Evolutionary conservation across 2,329 filamentous ascomycete species (phyloP).

Genomic region (Trichoderma koningii): DNA sequence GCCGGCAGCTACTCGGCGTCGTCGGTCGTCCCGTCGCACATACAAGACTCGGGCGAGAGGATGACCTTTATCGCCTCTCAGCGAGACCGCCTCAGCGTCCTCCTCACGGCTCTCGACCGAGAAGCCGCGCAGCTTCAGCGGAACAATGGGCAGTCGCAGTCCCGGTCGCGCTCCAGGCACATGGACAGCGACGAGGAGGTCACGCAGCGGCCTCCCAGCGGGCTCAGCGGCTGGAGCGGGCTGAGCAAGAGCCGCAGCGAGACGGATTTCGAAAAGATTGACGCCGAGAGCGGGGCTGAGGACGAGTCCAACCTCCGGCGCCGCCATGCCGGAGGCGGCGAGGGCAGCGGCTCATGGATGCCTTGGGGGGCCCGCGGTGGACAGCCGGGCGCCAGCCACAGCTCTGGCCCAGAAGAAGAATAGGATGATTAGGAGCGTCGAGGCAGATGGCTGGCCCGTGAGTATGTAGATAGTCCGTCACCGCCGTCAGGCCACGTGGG

Average conservation of each 20-base stretch:
- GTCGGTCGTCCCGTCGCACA: slow-evolving; percentile 66
- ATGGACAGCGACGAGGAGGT: slow-evolving; percentile 39
- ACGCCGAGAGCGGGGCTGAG: slow-evolving; percentile 68
- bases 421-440: slow-evolving; percentile 42
- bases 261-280: slow-evolving; percentile 85
- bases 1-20: slow-evolving; percentile 30
- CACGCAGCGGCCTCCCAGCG: slow-evolving; percentile 49
- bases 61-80: slow-evolving; percentile 76
- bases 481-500: neutral
- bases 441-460: slow-evolving; percentile 32
- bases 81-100: slow-evolving; percentile 71
- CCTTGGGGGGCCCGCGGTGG: slow-evolving; percentile 50
- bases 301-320: slow-evolving; percentile 47
- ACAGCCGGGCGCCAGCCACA: slow-evolving; percentile 35
- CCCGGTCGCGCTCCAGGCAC: slow-evolving; percentile 31
- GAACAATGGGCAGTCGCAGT: slow-evolving; percentile 36
- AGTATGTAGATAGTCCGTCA: slow-evolving; percentile 33
- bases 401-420: slow-evolving; percentile 46
- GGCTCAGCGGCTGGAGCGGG: slow-evolving; percentile 53
- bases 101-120: slow-evolving; percentile 76
- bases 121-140: slow-evolving; percentile 67
- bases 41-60: slow-evolving; percentile 66
- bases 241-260: slow-evolving; percentile 84
- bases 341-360: slow-evolving; percentile 49
- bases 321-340: slow-evolving; percentile 35